A percentile compares a stretch with the other conserved stretches of the same genome.
These are phyloP conservation scores for Moniliophthora roreri DNA, from an alignment of 1,284 basidiomycete species.

Conservation along the genomic window DNA sequence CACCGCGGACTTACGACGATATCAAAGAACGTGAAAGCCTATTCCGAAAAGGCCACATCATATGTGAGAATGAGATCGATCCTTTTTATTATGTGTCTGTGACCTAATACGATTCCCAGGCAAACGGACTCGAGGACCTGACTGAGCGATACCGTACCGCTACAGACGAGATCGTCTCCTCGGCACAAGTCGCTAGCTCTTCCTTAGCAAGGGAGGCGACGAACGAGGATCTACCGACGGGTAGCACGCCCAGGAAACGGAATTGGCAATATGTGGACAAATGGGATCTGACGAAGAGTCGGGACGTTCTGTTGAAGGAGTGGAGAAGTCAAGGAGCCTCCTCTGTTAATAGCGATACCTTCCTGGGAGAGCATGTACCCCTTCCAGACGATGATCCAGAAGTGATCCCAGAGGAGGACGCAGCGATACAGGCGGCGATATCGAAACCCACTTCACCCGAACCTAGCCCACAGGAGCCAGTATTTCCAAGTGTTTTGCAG, in stretches of 20 bases:
- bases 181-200: conserved; percentile 49
- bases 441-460: conserved; percentile 2
- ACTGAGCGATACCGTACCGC: conserved; percentile 41
- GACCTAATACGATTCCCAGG: not conserved
- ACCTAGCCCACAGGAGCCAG: conserved; percentile 7
- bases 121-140: conserved; percentile 37
- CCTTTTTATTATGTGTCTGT: not conserved
- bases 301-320: conserved; percentile 54
- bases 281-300: conserved; percentile 66
- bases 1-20: conserved; percentile 50
- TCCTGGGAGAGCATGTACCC: conserved; percentile 29
- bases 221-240: conserved; percentile 62
- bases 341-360: conserved; percentile 32
- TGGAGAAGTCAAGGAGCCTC: conserved; percentile 40
- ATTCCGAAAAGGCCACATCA: conserved; percentile 40
- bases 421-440: conserved; percentile 9
- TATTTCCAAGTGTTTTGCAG: conserved; percentile 3
- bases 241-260: conserved; percentile 72
- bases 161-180: conserved; percentile 40
- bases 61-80: conserved; percentile 41
- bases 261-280: conserved; percentile 63
- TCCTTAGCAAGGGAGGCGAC: conserved; percentile 59
- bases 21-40: conserved; percentile 49
- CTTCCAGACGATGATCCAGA: conserved; percentile 29
- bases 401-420: conserved; percentile 18